phyloP scores from a whole-genome alignment of 345 rosid genomes.

The Bruguiera gymnorhiza region DNA sequence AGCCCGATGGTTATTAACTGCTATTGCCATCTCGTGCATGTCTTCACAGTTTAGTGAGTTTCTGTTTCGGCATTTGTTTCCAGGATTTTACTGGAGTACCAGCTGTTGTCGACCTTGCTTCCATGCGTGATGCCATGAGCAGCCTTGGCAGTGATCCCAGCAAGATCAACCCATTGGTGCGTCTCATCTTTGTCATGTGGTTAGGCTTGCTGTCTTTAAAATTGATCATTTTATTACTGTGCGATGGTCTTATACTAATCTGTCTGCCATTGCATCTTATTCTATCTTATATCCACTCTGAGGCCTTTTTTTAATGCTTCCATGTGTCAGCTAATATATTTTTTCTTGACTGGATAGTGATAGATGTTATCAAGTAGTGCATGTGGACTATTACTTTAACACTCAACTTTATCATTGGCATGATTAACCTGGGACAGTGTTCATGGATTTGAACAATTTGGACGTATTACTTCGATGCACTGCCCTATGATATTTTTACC shows the following conservation, averaged over 20 bases:
- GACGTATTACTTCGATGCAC: too few species aligned
- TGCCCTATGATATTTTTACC: too few species aligned
- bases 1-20: not conserved
- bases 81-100: constrained; percentile 99
- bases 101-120: constrained; percentile 96
- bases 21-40: not conserved
- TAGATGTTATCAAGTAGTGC: not conserved
- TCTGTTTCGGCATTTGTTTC: constrained; percentile 5
- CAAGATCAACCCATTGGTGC: constrained; percentile 89
- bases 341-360: not conserved
- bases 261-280: not conserved
- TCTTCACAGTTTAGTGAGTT: constrained; percentile 13
- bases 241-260: not conserved
- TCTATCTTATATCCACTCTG: not conserved
- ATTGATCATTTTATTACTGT: not conserved
- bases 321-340: not conserved
- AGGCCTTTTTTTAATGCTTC: not conserved
- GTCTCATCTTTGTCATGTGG: constrained; percentile 1
- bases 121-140: constrained; percentile 99
- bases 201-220: not conserved
- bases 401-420: not conserved
- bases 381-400: too few species aligned
- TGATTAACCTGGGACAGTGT: not conserved
- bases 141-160: constrained; percentile 80
- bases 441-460: not conserved